phyloP scores from a whole-genome alignment of 2,329 filamentous ascomycete species.

The Sordariomycetes sp. region DNA sequence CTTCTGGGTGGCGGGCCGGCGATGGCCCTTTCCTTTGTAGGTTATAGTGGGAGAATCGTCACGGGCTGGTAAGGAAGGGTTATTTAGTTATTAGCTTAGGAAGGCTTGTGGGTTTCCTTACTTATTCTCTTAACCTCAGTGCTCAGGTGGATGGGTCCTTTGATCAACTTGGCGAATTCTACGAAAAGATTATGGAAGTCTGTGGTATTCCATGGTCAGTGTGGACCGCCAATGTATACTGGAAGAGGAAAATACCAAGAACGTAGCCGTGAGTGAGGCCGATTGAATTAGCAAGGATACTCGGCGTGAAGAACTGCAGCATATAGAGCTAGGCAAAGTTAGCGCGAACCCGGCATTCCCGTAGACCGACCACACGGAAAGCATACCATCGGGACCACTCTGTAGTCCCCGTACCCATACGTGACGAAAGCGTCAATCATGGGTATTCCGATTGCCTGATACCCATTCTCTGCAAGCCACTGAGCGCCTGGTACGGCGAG shows the following conservation, averaged over 20 bases:
- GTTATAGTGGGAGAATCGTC: neutral
- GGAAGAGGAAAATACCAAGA: neutral
- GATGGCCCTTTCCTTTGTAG: neutral
- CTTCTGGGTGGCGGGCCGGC: neutral
- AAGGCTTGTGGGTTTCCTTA: neutral
- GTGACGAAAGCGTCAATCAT: slow-evolving; percentile 1
- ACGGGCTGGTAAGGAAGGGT: neutral
- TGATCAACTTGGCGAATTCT: neutral
- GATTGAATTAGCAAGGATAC: neutral
- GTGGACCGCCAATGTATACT: neutral
- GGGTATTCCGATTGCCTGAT: neutral
- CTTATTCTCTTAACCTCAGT: neutral
- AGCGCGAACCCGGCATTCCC: neutral
- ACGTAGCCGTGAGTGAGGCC: neutral
- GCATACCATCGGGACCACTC: neutral
- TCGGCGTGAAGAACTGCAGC: slow-evolving; percentile 1
- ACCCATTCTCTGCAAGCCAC: slow-evolving; percentile 3
- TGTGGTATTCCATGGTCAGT: neutral
- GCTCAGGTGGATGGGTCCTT: slow-evolving; percentile 1
- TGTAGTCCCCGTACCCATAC: slow-evolving; percentile 2
- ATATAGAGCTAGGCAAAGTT: neutral
- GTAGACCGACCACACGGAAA: neutral
- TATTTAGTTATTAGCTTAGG: neutral
- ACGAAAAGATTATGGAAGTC: slow-evolving; percentile 2
- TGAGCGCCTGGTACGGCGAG: neutral